phyloP scores from a whole-genome alignment of 768 basidiomycete species.

The Clathrus columnatus region DNA sequence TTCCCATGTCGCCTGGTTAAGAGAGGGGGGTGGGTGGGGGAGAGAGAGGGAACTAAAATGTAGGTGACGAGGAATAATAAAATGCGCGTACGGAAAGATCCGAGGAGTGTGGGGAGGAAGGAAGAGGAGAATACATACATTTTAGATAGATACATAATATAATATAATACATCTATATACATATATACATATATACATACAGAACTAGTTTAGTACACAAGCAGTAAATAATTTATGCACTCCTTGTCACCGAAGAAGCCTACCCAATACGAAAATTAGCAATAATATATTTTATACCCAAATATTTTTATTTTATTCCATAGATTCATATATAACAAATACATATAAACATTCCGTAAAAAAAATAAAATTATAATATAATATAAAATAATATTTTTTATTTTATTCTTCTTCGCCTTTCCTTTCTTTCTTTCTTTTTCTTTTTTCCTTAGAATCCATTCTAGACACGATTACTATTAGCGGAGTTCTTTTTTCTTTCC shows the following conservation, averaged over 20 bases:
- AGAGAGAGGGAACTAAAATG: no score
- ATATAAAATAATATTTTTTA: not conserved
- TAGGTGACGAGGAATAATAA: no score
- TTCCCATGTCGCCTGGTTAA: not conserved
- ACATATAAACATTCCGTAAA: no score
- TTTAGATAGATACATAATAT: not conserved
- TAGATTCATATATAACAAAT: not conserved
- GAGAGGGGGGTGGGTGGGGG: not conserved
- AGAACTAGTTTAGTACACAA: not conserved
- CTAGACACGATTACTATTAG: not conserved
- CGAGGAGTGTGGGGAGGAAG: not conserved
- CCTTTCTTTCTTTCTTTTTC: not conserved
- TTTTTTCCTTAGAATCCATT: not conserved
- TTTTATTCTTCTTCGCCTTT: not conserved
- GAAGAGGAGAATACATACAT: no score
- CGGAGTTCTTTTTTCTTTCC: not conserved
- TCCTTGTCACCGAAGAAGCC: not conserved
- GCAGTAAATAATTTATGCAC: not conserved
- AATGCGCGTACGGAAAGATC: not conserved
- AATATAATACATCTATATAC: not conserved
- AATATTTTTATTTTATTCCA: no score
- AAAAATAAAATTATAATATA: not conserved
- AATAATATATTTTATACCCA: not conserved
- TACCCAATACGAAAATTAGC: not conserved
- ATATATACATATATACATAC: no score